Evolutionary conservation across 768 basidiomycete species (phyloP), one percentile per base, ranked within the genome.

Genomic region (Kwoniella shandongensis): DNA sequence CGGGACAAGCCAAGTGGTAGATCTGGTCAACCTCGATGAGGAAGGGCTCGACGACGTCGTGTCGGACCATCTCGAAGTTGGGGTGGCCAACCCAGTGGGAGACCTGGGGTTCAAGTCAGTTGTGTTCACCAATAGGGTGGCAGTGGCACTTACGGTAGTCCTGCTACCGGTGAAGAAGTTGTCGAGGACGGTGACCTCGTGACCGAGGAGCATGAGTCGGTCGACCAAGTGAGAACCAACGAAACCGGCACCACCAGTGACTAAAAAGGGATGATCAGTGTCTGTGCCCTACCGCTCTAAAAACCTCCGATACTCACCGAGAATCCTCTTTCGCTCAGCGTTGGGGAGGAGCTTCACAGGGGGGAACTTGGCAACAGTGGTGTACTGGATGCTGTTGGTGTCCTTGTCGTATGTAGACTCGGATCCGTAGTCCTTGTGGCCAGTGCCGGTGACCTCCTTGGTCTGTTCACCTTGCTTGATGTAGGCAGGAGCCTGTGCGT

Each of bases 21-120:
- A 99, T 97, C 79, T 98, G 90, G 78, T 99, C 96, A 62, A 92
- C 94, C 77, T 99, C 96, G 76, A 96, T 94, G 86, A 94, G 88
- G 80, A 96, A 93, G 1, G 93, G 91, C 71, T 98, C 88, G 40
- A 97, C 87, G 22, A 99, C 88, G 74, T 99, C 96, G 76, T 97
- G 96, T 57, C 96, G 85, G 65, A 98, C 90, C 79, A 99, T 81
- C 79, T 98, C 94, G 67, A 99, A 99, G 80, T 98, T 97, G 61
- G 96, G 96, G 77, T 99, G 96, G 7, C 96, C 96, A 56, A 79
- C 78, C 75, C 74, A 77, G 66, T 75, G 72, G 13, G 73, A 71
- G 51, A 72, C 54, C 64, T 63, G 8, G 8, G 42, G n/a, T 25
- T 42, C 6, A 42, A 23, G n/a, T 23, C 40, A 42, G 40, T 42